A percentile compares a stretch with the other conserved stretches of the same genome.
Conservation (phyloP, 306 rosid genomes). For the Vigna trinervia region DNA sequence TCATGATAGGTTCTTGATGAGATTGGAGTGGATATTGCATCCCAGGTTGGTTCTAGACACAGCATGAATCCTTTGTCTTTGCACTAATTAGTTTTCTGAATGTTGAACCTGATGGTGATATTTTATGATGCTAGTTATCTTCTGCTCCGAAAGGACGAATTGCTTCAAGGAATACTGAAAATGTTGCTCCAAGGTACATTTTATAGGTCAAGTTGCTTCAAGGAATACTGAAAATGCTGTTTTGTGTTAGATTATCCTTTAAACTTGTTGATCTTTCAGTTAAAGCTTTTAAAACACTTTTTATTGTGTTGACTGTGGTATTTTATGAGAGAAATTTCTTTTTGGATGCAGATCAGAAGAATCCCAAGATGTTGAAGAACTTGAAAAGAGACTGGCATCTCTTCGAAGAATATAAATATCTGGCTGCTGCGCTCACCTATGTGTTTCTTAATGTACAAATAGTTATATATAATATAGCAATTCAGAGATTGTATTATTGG, state of each 20-base stretch:
- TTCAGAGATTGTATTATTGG: constrained; percentile 31
- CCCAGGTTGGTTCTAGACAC: constrained; percentile 73
- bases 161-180: constrained; percentile 70
- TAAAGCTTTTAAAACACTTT: constrained; percentile 10
- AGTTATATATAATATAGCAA: constrained; percentile 30
- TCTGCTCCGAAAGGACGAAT: constrained; percentile 98
- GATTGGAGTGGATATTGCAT: constrained; percentile 98
- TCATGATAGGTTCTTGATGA: constrained; percentile 89
- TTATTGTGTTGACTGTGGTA: background rate
- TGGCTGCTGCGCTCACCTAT: background rate
- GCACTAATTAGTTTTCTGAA: constrained; percentile 13
- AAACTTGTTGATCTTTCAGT: background rate
- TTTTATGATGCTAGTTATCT: constrained; percentile 65
- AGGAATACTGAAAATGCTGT: too few relatives aligned
- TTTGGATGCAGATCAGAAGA: constrained; percentile 60
- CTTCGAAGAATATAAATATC: constrained; percentile 71
- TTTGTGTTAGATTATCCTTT: background rate
- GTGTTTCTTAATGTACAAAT: constrained; percentile 49
- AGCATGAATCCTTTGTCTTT: constrained; percentile 22
- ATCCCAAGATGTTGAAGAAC: constrained; percentile 82
- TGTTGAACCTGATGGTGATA: constrained; percentile 37
- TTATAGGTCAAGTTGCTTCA: background rate
- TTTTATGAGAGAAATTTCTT: background rate
- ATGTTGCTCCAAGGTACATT: constrained; percentile 63
- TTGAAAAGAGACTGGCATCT: constrained; percentile 93